Evolutionary conservation across 139 green algal species (phyloP).

Genomic region (Mesotaenium endlicherianum): DNA sequence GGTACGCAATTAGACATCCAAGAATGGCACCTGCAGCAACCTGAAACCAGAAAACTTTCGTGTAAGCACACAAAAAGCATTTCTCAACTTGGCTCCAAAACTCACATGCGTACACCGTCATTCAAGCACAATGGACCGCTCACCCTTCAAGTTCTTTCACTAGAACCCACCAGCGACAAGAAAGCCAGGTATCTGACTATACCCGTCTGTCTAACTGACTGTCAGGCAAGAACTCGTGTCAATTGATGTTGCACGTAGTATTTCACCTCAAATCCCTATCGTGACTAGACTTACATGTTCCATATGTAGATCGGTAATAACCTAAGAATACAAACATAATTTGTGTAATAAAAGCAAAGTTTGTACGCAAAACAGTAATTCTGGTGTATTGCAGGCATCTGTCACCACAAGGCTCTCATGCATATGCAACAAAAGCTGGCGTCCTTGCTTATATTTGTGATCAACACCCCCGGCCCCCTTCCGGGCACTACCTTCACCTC

Average conservation of each 20-base stretch:
- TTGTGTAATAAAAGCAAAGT: background rate
- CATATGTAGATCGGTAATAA: background rate
- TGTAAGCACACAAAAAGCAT: background rate
- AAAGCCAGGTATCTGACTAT: background rate
- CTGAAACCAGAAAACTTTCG: background rate
- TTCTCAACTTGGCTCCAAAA: background rate
- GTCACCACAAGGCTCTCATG: too few species aligned
- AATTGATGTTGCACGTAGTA: background rate
- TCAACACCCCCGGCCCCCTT: background rate
- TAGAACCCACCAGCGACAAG: background rate
- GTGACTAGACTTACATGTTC: too few species aligned
- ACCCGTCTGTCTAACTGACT: background rate
- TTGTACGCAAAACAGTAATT: background rate
- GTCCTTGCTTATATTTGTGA: too few species aligned
- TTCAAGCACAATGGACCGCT: background rate
- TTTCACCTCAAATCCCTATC: background rate
- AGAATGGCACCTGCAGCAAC: conserved; percentile 21
- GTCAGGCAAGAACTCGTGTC: background rate
- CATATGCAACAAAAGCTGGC: too few species aligned
- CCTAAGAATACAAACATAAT: background rate
- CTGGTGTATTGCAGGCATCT: background rate
- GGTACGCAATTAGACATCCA: conserved; percentile 11
- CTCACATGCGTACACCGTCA: background rate
- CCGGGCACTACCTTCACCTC: background rate
- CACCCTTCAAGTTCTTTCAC: too few species aligned